These are phyloP conservation scores for Phytopythium boreale DNA, from an alignment of 352 stramenopile genomes.

Conservation along the genomic window DNA sequence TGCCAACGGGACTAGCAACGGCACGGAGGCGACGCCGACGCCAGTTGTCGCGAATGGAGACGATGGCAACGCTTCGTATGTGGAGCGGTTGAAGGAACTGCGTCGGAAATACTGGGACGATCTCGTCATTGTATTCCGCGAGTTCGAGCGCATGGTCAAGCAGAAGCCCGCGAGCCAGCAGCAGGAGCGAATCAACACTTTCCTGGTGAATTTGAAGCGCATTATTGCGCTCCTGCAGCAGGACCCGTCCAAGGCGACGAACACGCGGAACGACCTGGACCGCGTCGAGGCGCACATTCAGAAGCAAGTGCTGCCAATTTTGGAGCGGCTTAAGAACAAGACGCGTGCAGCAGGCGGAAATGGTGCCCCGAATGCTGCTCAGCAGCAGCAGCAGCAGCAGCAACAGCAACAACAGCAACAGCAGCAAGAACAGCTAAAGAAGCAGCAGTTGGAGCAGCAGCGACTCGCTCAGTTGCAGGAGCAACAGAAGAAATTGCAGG, in stretches of 20 bases:
- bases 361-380: constrained; percentile 14
- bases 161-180: constrained; percentile 77
- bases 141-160: constrained; percentile 85
- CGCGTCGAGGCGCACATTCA: constrained; percentile 81
- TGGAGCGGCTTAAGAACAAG: constrained; percentile 76
- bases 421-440: constrained; percentile 69
- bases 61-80: constrained; percentile 45
- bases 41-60: constrained; percentile 9
- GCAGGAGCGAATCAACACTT: constrained; percentile 79
- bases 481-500: constrained; percentile 67
- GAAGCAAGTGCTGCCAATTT: constrained; percentile 78
- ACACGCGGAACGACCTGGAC: constrained; percentile 77
- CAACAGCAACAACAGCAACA: constrained; percentile 47
- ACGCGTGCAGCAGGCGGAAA: constrained; percentile 25
- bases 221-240: constrained; percentile 81
- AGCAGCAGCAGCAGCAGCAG: constrained; percentile 52
- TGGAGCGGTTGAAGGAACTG: constrained; percentile 69
- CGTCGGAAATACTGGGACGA: constrained; percentile 84
- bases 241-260: constrained; percentile 73
- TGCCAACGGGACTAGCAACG: constrained; percentile 8
- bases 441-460: constrained; percentile 67
- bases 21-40: constrained; percentile 10
- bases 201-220: constrained; percentile 75
- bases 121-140: constrained; percentile 77
- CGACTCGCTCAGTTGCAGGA: constrained; percentile 67